These are phyloP conservation scores for Cucumis melo DNA, from an alignment of 306 rosid genomes.

Conservation along the genomic window DNA sequence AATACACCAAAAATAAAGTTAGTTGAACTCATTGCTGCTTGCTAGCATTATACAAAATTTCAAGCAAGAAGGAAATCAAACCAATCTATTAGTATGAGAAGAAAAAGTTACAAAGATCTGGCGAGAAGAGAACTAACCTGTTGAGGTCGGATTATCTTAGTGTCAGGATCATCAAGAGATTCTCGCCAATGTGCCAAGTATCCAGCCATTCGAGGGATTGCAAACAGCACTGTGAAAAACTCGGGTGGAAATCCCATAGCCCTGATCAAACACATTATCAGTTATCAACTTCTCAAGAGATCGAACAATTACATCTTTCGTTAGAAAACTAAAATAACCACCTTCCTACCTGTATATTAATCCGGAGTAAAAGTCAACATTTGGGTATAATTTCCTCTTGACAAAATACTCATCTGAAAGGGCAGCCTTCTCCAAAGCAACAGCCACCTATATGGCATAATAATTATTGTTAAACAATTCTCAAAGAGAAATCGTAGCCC, in stretches of 20 bases:
- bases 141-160: constrained; percentile 85
- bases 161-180: constrained; percentile 86
- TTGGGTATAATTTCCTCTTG: constrained; percentile 84
- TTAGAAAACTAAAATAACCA: neutral
- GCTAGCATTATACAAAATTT: neutral
- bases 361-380: constrained; percentile 89
- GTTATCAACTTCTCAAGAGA: neutral
- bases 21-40: neutral
- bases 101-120: neutral
- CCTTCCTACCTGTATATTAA: constrained; percentile 50
- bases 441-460: constrained; percentile 44
- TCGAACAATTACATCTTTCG: neutral
- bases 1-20: neutral
- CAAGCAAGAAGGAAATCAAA: neutral
- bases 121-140: constrained; percentile 37
- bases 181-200: constrained; percentile 92
- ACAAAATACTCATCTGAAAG: constrained; percentile 73
- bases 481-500: neutral
- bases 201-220: constrained; percentile 94
- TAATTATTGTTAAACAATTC: neutral
- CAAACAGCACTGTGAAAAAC: constrained; percentile 72
- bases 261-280: constrained; percentile 25
- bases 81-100: neutral
- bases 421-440: constrained; percentile 82
- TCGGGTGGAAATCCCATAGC: constrained; percentile 92